Evolutionary conservation across 805 yeast species (phyloP), one percentile per base, ranked within the genome.

Genomic region (Citeromyces matritensis): DNA sequence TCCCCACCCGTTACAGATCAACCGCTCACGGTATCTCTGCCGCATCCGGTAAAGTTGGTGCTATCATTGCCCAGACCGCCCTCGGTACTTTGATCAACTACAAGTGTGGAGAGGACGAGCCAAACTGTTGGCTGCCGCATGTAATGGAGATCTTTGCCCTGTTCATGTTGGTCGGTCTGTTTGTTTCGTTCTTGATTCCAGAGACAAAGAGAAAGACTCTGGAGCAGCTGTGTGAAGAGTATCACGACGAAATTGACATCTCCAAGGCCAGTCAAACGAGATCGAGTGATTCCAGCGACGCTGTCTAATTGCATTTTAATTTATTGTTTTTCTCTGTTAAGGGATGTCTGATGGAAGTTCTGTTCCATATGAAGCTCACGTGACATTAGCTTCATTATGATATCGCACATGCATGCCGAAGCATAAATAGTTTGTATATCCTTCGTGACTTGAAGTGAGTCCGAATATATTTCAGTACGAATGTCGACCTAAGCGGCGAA

Each of bases 121-220:
- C 43, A 26, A 66, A 70, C 58, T 79, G 86, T 70, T 79, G 67
- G 74, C 65, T 78, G 53, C 80, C 81, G 27, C 86, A 79, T 45
- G 85, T 79, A 39, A 78, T 79, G 84, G 80, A 79, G 58, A 78
- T 79, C 50, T 79, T 75, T 51, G 86, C 91, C 12, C 61, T 79
- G 35, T 79, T 79, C 68, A 79, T 79, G 91, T 62, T 80, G 57
- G 44, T 70, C 32, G 91, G 91, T 60, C 44, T 72, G 42, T 54
- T 61, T 45, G 48, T 68, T 29, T 53, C 82, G 11, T 51, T 74
- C 34, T 61, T 78, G 44, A 53, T 79, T 38, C 88, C 88, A 42
- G 91, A 79, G 63, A 79, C 91, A 33, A 76, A 74, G 66, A 69
- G 86, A 63, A 68, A 65, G 67, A 76, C 88, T 31, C 65, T 79